These are phyloP conservation scores for Polyporus tsugae DNA, from an alignment of 1,284 basidiomycete genomes.

Conservation along the genomic window DNA sequence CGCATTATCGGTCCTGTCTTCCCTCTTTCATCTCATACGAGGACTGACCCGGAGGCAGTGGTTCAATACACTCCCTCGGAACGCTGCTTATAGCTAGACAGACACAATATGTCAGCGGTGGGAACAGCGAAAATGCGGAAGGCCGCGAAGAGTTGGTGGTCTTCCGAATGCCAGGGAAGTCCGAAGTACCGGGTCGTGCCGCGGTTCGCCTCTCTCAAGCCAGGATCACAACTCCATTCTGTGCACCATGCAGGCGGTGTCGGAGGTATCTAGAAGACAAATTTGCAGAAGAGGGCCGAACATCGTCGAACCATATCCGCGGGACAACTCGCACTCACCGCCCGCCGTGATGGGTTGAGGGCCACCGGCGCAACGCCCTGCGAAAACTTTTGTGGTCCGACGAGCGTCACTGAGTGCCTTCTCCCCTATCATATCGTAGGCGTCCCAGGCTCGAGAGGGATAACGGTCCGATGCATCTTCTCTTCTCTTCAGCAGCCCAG, in stretches of 20 bases:
- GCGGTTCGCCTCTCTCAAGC: background rate
- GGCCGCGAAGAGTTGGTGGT: background rate
- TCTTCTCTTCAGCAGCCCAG: no score
- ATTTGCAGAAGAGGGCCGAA: background rate
- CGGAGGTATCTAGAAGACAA: background rate
- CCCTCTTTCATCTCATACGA: background rate
- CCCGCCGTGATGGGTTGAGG: background rate
- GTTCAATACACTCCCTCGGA: background rate
- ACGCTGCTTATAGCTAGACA: background rate
- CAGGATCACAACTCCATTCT: background rate
- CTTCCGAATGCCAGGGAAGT: background rate
- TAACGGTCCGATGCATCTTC: background rate
- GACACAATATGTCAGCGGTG: slow-evolving; percentile 2
- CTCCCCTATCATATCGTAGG: background rate
- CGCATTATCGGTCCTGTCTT: background rate
- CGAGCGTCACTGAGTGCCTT: background rate
- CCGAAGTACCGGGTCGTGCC: background rate
- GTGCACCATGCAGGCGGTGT: background rate
- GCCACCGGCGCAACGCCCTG: background rate
- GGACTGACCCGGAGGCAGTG: background rate
- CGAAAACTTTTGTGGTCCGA: background rate
- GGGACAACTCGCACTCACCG: background rate
- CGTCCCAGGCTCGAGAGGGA: background rate
- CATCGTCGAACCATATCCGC: background rate
- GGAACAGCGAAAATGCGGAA: background rate